Evolutionary conservation across 2,329 filamentous ascomycete species (phyloP).

Genomic region (Cladosporium austrohemisphaericum): DNA sequence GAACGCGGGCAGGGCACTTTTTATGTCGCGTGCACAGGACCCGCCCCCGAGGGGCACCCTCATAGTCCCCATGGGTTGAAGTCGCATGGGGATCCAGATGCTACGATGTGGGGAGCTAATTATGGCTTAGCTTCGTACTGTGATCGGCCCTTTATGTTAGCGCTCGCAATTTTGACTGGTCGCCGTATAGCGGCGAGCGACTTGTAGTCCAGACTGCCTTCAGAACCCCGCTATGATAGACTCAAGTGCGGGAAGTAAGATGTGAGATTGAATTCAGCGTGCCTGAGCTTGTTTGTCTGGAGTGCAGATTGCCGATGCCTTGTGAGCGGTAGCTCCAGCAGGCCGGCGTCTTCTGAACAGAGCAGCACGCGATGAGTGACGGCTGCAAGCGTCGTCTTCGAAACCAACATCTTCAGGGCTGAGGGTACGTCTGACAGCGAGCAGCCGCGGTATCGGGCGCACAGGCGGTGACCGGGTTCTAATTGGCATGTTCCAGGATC

Average conservation of each 20-base stretch:
- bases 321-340: too few relatives aligned
- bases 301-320: conserved; percentile 5
- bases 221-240: conserved; percentile 4
- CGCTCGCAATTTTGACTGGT: conserved; percentile 11
- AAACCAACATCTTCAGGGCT: background rate
- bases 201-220: conserved; percentile 4
- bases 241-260: background rate
- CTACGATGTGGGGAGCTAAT: conserved; percentile 7
- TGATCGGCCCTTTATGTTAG: conserved; percentile 15
- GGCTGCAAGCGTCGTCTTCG: too few relatives aligned
- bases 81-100: conserved; percentile 14
- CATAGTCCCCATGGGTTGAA: conserved; percentile 10
- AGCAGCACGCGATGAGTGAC: too few relatives aligned
- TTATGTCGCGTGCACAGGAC: conserved; percentile 5
- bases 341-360: too few relatives aligned
- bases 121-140: conserved; percentile 10
- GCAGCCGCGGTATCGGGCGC: background rate
- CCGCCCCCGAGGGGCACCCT: conserved; percentile 11
- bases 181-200: background rate
- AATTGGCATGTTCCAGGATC: background rate
- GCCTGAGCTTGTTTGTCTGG: background rate
- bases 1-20: conserved; percentile 1
- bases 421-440: background rate
- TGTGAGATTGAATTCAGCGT: conserved; percentile 7
- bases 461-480: background rate